A percentile compares a stretch with the other conserved stretches of the same genome.
These are phyloP conservation scores for Lablab purpureus DNA, from an alignment of 306 rosid species.

Conservation along the genomic window DNA sequence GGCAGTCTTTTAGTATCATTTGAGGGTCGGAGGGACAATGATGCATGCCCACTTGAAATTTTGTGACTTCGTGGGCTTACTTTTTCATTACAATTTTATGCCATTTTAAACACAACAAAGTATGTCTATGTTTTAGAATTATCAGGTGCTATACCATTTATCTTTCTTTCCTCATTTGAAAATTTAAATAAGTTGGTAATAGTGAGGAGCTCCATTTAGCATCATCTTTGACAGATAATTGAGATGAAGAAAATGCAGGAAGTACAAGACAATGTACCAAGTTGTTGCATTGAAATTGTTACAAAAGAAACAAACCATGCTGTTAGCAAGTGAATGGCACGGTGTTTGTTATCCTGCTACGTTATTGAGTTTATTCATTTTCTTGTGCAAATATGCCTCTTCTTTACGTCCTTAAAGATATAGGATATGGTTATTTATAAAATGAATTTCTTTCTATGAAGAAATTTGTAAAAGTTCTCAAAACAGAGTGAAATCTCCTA, in stretches of 20 bases:
- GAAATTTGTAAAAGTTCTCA: no score
- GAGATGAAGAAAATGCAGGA: conserved; percentile 28
- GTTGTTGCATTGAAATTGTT: background rate
- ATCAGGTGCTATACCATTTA: conserved; percentile 32
- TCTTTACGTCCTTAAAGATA: no score
- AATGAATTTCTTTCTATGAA: no score
- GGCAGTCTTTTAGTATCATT: conserved; percentile 45
- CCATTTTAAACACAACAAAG: conserved; percentile 29
- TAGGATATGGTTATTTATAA: no score
- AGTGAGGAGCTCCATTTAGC: conserved; percentile 25
- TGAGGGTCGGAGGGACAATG: conserved; percentile 45
- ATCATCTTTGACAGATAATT: background rate
- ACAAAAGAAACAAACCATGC: conserved; percentile 22
- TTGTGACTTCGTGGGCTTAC: conserved; percentile 47
- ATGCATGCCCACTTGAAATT: conserved; percentile 49
- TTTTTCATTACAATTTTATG: conserved; percentile 31
- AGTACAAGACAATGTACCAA: background rate
- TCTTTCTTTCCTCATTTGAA: background rate
- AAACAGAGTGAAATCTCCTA: no score
- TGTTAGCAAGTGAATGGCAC: background rate
- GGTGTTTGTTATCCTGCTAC: background rate
- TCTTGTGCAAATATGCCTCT: background rate
- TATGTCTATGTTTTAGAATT: conserved; percentile 31
- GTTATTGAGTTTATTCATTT: conserved; percentile 1
- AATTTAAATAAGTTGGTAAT: conserved; percentile 29